phyloP scores from a whole-genome alignment of 495 filamentous ascomycete species.

The Lepidopterella palustris region DNA sequence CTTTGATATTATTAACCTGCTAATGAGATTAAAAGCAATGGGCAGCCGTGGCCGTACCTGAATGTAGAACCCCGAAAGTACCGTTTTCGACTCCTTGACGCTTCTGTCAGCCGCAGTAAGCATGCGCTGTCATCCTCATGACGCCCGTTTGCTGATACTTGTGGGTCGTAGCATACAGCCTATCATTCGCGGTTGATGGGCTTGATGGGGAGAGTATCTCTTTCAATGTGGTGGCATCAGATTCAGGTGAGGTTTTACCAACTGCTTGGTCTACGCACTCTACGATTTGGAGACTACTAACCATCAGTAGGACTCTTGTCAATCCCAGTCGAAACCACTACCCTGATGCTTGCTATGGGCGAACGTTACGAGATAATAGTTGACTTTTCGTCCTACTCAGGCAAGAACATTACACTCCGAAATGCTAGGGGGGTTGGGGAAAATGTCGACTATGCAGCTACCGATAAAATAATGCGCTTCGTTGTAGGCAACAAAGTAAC shows the following conservation, averaged over 20 bases:
- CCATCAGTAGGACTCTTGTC: conserved; percentile 33
- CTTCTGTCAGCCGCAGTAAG: conserved; percentile 32
- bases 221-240: conserved; percentile 52
- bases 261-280: neutral
- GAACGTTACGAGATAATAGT: conserved; percentile 53
- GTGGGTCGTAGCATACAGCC: conserved; percentile 43
- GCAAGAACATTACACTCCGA: conserved; percentile 44
- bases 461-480: conserved; percentile 50
- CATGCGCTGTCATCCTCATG: neutral
- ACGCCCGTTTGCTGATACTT: no score
- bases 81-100: conserved; percentile 48
- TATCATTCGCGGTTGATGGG: conserved; percentile 36
- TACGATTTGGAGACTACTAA: neutral
- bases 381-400: conserved; percentile 45
- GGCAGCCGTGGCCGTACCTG: conserved; percentile 34
- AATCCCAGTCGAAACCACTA: conserved; percentile 32
- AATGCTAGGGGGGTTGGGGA: conserved; percentile 41
- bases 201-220: conserved; percentile 28
- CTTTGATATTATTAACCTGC: neutral
- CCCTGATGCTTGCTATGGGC: conserved; percentile 44
- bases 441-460: conserved; percentile 43
- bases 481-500: conserved; percentile 41
- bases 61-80: conserved; percentile 53
- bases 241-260: conserved; percentile 35
- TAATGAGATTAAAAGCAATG: conserved; percentile 7